Conservation (phyloP, 192 early-diverging fungal genomes). For the Chytriomyces sp. region DNA sequence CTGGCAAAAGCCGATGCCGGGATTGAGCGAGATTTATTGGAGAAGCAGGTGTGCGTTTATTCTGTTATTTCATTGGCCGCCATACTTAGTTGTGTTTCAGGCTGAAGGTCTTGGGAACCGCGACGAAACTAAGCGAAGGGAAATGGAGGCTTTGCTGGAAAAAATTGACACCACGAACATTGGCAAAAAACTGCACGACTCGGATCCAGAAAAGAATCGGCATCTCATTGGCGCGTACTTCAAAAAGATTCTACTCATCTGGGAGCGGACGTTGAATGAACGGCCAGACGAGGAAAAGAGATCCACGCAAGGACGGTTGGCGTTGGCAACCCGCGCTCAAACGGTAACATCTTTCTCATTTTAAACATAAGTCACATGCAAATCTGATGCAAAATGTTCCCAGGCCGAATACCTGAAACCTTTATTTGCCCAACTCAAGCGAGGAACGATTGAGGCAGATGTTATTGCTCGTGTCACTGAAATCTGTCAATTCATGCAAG, state of each 20-base stretch:
- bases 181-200: constrained; percentile 72
- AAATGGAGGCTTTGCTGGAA: constrained; percentile 56
- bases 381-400: background rate
- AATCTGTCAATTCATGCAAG: constrained; percentile 83
- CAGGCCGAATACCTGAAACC: constrained; percentile 84
- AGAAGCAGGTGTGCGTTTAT: constrained; percentile 48
- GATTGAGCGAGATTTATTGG: constrained; percentile 61
- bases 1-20: constrained; percentile 84
- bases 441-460: constrained; percentile 76
- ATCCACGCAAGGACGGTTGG: constrained; percentile 78
- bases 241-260: constrained; percentile 82
- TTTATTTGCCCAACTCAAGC: constrained; percentile 85
- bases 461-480: constrained; percentile 89
- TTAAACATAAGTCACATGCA: background rate
- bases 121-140: constrained; percentile 52
- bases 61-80: no score
- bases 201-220: constrained; percentile 75
- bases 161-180: constrained; percentile 77
- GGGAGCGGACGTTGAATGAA: constrained; percentile 77
- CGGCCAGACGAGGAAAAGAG: constrained; percentile 83
- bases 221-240: constrained; percentile 83
- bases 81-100: no score
- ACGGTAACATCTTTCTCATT: constrained; percentile 41
- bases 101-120: constrained; percentile 52
- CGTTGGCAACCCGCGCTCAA: constrained; percentile 82